Percentiles rank a stretch among this genome's conserved stretches.
These are phyloP conservation scores for Solanum lycopersicoides DNA, from an alignment of 257 asterid species.

Conservation along the genomic window DNA sequence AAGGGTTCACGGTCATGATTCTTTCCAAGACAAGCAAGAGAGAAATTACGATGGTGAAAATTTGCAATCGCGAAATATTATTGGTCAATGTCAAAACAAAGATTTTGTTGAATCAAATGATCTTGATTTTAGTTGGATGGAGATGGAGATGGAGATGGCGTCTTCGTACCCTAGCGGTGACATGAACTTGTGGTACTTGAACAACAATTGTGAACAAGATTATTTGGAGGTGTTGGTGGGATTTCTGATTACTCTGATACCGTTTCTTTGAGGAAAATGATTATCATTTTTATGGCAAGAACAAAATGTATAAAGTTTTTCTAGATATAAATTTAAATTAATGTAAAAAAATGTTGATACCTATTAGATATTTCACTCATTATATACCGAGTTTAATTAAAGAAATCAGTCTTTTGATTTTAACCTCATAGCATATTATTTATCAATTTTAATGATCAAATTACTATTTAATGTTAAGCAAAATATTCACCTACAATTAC, in stretches of 20 bases:
- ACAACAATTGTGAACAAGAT: background rate
- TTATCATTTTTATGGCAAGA: background rate
- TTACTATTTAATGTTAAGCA: background rate
- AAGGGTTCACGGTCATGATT: background rate
- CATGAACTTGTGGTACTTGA: background rate
- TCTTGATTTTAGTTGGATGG: background rate
- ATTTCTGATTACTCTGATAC: background rate
- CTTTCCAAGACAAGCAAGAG: background rate
- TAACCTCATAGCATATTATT: background rate
- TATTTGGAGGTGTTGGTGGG: background rate
- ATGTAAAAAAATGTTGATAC: background rate
- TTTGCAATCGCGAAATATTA: no score
- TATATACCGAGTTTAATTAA: background rate
- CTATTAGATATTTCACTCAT: background rate
- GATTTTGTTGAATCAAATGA: background rate
- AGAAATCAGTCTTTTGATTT: background rate
- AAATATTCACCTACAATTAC: background rate
- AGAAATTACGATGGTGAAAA: background rate
- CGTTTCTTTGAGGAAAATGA: background rate
- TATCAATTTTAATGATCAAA: background rate
- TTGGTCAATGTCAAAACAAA: background rate
- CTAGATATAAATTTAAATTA: background rate
- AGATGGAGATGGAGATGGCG: background rate
- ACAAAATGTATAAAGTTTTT: background rate
- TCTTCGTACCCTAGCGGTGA: background rate